Evolutionary conservation across 306 rosid genomes (phyloP).

Genomic region (Spatholobus suberectus): DNA sequence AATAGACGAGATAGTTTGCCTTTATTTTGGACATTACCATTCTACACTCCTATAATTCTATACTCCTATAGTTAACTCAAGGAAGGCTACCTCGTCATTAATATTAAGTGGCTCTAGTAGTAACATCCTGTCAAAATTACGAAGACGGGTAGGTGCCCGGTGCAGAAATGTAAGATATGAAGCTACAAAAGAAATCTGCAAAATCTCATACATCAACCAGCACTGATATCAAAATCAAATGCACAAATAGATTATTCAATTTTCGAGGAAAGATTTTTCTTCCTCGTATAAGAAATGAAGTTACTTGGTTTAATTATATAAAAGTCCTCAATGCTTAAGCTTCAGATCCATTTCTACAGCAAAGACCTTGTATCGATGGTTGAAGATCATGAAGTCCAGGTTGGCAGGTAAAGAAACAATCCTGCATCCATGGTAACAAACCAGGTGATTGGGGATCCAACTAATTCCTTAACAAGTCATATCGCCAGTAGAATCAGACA

Average conservation of each 20-base stretch:
- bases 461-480: background rate
- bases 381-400: slow-evolving; percentile 86
- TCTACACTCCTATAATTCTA: background rate
- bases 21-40: slow-evolving; percentile 1
- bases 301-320: background rate
- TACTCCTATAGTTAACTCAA: background rate
- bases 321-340: slow-evolving; percentile 54
- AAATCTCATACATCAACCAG: slow-evolving; percentile 30
- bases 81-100: slow-evolving; percentile 22
- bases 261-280: background rate
- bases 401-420: slow-evolving; percentile 78
- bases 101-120: background rate
- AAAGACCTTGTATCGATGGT: slow-evolving; percentile 78
- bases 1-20: background rate
- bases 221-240: slow-evolving; percentile 24
- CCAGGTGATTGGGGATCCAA: slow-evolving; percentile 16
- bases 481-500: background rate
- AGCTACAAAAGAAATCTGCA: slow-evolving; percentile 31
- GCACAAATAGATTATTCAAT: slow-evolving; percentile 8
- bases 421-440: slow-evolving; percentile 58
- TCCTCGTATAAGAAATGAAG: slow-evolving; percentile 23
- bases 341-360: slow-evolving; percentile 61
- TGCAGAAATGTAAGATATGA: slow-evolving; percentile 13
- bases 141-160: slow-evolving; percentile 9
- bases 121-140: slow-evolving; percentile 33